These are phyloP conservation scores for Wickerhamomyces mucosus DNA, from an alignment of 805 yeast species.

Conservation along the genomic window DNA sequence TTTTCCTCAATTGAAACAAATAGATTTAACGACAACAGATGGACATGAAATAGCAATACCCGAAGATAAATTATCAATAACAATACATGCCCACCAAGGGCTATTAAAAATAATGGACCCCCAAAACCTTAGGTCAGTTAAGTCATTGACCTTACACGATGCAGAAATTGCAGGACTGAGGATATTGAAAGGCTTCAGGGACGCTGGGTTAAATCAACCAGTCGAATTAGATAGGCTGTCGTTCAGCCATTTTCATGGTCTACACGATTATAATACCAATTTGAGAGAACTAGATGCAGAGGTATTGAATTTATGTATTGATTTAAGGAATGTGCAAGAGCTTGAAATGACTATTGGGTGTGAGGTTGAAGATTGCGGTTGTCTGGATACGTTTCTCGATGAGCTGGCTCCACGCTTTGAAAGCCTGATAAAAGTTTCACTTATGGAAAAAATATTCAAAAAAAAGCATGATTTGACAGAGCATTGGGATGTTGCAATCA, in stretches of 20 bases:
- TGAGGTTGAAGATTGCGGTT: slow-evolving; percentile 34
- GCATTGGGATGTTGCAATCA: slow-evolving; percentile 42
- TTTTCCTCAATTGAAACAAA: slow-evolving; percentile 7
- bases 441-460: slow-evolving; percentile 28
- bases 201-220: slow-evolving; percentile 16
- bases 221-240: slow-evolving; percentile 25
- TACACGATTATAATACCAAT: slow-evolving; percentile 29
- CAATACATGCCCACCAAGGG: slow-evolving; percentile 9
- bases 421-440: slow-evolving; percentile 16
- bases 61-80: slow-evolving; percentile 4
- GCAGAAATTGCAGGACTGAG: slow-evolving; percentile 27
- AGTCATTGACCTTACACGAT: slow-evolving; percentile 23
- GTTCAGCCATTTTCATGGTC: slow-evolving; percentile 37
- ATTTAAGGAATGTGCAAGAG: slow-evolving; percentile 23
- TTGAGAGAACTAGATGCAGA: slow-evolving; percentile 22
- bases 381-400: slow-evolving; percentile 34
- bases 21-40: slow-evolving; percentile 4
- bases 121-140: slow-evolving; percentile 4
- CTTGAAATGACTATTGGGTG: slow-evolving; percentile 50
- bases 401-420: slow-evolving; percentile 25
- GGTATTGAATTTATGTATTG: slow-evolving; percentile 23
- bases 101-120: slow-evolving; percentile 3
- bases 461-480: slow-evolving; percentile 39
- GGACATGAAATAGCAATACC: slow-evolving; percentile 5
- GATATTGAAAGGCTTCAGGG: slow-evolving; percentile 23